Evolutionary conservation across 225 moss, liverwort and hornwort genomes (phyloP).

Genomic region (Marchantia polymorpha): DNA sequence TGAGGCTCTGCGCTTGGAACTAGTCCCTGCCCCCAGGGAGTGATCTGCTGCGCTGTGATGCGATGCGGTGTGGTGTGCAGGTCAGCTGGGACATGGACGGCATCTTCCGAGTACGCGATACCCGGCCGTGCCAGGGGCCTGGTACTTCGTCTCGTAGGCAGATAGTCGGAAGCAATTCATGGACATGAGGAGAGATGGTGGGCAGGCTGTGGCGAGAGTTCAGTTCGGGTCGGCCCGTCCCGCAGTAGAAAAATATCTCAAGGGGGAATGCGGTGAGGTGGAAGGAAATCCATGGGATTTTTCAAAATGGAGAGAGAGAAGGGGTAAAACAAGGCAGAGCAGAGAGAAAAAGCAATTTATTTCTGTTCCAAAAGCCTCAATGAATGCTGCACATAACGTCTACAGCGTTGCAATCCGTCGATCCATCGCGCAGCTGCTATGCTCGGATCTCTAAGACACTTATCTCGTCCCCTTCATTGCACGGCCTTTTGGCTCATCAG

Average conservation of each 20-base stretch:
- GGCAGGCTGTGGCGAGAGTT: background rate
- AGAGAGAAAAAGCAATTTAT: background rate
- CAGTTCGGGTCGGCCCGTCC: too few species aligned
- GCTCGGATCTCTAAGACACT: conserved; percentile 4
- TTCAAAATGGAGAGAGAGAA: background rate
- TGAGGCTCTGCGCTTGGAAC: background rate
- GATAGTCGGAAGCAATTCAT: background rate
- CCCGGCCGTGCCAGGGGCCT: background rate
- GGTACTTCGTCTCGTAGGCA: background rate
- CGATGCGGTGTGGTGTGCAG: too few species aligned
- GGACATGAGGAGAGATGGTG: background rate
- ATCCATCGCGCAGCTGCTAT: background rate
- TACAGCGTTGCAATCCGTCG: background rate
- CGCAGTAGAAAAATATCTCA: too few species aligned
- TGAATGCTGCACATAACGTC: conserved; percentile 4
- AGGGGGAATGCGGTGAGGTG: background rate
- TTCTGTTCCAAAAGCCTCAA: background rate
- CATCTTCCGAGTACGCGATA: background rate
- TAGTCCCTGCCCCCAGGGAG: background rate
- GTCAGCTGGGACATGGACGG: background rate
- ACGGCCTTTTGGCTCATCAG: conserved; percentile 7
- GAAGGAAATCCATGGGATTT: background rate
- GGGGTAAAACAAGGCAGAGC: background rate
- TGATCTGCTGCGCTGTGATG: background rate
- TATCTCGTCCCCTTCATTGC: background rate